Conservation (phyloP, 345 rosid genomes). For the Populus alba region DNA sequence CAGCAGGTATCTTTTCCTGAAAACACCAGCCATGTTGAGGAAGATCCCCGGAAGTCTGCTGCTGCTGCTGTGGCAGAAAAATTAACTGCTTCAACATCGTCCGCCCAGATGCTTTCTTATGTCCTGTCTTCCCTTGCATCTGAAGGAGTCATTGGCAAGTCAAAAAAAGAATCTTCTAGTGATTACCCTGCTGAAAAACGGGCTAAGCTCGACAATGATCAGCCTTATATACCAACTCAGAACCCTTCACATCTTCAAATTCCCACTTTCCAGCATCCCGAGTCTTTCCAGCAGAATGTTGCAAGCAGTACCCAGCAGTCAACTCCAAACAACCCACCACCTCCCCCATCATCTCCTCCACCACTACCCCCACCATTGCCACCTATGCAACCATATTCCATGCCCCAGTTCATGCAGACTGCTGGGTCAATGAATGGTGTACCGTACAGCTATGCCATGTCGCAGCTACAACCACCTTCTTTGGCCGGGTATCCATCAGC, state of each 20-base stretch:
- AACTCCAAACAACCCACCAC: slow-evolving; percentile 41
- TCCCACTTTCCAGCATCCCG: slow-evolving; percentile 31
- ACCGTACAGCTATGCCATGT: slow-evolving; percentile 51
- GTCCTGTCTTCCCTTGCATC: slow-evolving; percentile 92
- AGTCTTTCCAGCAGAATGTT: slow-evolving; percentile 31
- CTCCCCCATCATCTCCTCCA: slow-evolving; percentile 58
- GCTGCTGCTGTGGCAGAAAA: slow-evolving; percentile 86
- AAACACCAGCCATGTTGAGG: slow-evolving; percentile 28
- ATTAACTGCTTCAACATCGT: slow-evolving; percentile 88
- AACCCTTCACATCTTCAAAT: slow-evolving; percentile 28
- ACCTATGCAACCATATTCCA: slow-evolving; percentile 52
- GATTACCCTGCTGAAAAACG: slow-evolving; percentile 68
- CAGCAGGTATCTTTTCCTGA: slow-evolving; percentile 38
- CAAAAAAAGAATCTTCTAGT: slow-evolving; percentile 42
- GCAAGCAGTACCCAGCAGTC: slow-evolving; percentile 28
- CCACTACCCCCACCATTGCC: slow-evolving; percentile 59
- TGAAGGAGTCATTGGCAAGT: slow-evolving; percentile 63
- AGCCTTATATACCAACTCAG: slow-evolving; percentile 50
- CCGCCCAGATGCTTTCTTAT: slow-evolving; percentile 87
- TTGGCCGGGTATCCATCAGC: slow-evolving; percentile 40
- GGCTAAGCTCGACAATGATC: slow-evolving; percentile 62
- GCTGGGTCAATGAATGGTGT: slow-evolving; percentile 45
- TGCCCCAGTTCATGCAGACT: slow-evolving; percentile 56
- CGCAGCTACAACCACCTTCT: slow-evolving; percentile 45
- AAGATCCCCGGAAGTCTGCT: slow-evolving; percentile 67